A percentile compares a stretch with the other conserved stretches of the same genome.
Evolutionary conservation across 176 grass and related monocot genomes (phyloP).

Genomic region (Otatea glauca): DNA sequence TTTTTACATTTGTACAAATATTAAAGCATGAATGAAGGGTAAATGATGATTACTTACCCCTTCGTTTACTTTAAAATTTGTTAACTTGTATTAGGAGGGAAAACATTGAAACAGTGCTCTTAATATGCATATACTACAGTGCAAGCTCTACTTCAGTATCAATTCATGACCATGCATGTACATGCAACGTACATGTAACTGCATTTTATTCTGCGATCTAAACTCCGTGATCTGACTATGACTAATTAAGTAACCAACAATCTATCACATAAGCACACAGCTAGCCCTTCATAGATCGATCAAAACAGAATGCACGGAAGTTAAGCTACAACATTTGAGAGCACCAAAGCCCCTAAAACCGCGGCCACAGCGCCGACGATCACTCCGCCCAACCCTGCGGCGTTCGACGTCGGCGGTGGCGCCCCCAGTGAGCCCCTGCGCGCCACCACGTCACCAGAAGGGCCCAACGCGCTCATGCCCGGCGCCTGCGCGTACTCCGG

Average conservation of each 20-base stretch:
- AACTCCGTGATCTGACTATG: neutral
- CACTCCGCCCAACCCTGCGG: constrained; percentile 26
- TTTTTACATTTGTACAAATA: too few relatives aligned
- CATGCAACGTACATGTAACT: neutral
- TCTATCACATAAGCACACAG: neutral
- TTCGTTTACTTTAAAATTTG: too few relatives aligned
- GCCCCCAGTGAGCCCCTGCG: constrained; percentile 14
- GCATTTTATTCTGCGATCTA: constrained; percentile 1
- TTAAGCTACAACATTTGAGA: constrained; percentile 13
- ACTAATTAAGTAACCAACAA: neutral
- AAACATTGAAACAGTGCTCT: too few relatives aligned
- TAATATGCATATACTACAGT: neutral
- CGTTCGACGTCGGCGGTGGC: constrained; percentile 38
- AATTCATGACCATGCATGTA: neutral
- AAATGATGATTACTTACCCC: too few relatives aligned
- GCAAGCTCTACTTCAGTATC: neutral
- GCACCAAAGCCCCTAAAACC: constrained; percentile 36
- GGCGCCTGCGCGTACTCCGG: constrained; percentile 40
- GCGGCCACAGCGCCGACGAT: neutral
- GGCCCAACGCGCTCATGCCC: neutral
- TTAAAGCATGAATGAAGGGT: too few relatives aligned
- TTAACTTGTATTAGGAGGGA: too few relatives aligned
- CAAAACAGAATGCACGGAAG: neutral
- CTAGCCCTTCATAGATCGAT: neutral
- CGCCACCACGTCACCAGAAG: neutral